phyloP scores from a whole-genome alignment of 164 flowering plant genomes.

The Magnolia kwangsiensis region DNA sequence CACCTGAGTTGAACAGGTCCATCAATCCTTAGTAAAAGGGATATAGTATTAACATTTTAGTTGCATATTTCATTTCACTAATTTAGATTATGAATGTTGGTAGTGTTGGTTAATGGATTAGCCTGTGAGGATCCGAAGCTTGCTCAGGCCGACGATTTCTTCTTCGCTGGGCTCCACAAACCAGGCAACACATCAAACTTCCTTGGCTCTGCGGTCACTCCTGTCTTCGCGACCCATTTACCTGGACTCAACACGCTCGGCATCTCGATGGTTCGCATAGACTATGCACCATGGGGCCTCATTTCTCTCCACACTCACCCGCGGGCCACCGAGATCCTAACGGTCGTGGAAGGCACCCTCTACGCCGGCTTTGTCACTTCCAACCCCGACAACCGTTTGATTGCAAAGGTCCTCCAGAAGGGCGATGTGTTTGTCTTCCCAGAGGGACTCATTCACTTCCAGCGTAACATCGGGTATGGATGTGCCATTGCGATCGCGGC shows the following conservation, averaged over 20 bases:
- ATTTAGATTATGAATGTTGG: background rate
- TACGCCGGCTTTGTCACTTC: conserved; percentile 22
- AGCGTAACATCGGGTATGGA: conserved; percentile 1
- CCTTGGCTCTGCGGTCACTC: conserved; percentile 13
- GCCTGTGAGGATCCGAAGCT: conserved; percentile 15
- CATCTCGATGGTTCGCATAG: conserved; percentile 21
- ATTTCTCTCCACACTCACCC: conserved; percentile 24
- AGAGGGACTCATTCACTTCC: conserved; percentile 17
- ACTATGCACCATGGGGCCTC: conserved; percentile 15
- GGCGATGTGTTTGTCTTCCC: conserved; percentile 27
- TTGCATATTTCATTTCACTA: no score
- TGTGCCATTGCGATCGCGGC: conserved; percentile 2
- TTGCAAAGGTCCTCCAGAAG: conserved; percentile 15
- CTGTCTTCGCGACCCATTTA: conserved; percentile 10
- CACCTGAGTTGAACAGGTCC: no score
- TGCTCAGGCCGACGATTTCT: conserved; percentile 16
- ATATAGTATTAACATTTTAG: no score
- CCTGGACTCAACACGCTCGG: conserved; percentile 25
- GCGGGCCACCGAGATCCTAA: conserved; percentile 23
- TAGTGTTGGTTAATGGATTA: conserved; percentile 14
- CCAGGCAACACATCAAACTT: conserved; percentile 14
- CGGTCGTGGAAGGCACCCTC: conserved; percentile 18
- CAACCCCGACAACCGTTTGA: conserved; percentile 13
- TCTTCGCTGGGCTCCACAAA: conserved; percentile 9
- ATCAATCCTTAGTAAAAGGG: no score